Evolutionary conservation across 345 rosid genomes (phyloP).

Genomic region (Firmiana major): DNA sequence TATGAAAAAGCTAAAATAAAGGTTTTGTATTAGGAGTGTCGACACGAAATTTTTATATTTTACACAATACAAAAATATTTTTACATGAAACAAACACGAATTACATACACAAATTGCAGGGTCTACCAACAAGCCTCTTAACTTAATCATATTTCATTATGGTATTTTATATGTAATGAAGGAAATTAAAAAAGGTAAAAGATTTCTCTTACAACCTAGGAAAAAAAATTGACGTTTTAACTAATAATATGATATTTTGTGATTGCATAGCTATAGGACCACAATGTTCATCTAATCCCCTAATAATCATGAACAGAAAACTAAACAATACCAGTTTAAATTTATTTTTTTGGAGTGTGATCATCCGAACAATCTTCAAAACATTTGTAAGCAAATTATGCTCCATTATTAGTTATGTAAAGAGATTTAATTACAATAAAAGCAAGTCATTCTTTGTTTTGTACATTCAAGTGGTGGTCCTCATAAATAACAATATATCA

Average conservation of each 20-base stretch:
- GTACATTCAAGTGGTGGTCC: not conserved
- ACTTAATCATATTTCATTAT: not conserved
- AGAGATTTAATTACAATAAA: not conserved
- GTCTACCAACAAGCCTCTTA: too few species aligned
- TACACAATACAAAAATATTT: too few species aligned
- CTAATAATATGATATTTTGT: not conserved
- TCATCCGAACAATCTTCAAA: not conserved
- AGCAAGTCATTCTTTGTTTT: not conserved
- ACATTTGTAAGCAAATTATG: not conserved
- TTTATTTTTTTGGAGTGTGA: not conserved
- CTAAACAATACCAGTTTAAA: not conserved
- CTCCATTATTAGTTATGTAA: not conserved
- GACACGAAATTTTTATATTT: too few species aligned
- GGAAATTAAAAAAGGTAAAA: not conserved
- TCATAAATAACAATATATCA: not conserved
- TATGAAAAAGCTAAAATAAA: not conserved
- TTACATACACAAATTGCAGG: too few species aligned
- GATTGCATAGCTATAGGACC: not conserved
- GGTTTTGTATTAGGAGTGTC: too few species aligned
- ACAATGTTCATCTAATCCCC: not conserved
- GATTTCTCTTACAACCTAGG: not conserved
- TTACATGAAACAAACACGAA: too few species aligned
- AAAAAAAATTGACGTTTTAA: not conserved
- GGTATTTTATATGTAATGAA: not conserved
- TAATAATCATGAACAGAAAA: not conserved